A percentile compares a stretch with the other conserved stretches of the same genome.
Evolutionary conservation across 305 asterid species (phyloP).

Genomic region (Solanum hybrid): DNA sequence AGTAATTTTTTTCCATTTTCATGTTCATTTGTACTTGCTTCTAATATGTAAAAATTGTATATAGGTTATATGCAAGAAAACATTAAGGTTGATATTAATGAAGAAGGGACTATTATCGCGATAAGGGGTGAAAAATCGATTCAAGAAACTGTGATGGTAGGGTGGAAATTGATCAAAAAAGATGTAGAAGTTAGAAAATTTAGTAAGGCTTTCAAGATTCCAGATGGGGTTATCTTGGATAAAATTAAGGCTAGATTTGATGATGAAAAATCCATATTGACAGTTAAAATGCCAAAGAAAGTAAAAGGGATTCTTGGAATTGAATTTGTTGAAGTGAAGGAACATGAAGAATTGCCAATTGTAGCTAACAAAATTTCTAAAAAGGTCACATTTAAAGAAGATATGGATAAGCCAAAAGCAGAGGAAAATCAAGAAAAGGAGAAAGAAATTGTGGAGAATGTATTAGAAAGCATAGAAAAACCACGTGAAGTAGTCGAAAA

Average conservation of each 20-base stretch:
- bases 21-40: not conserved
- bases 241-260: constrained; percentile 49
- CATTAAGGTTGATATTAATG: constrained; percentile 63
- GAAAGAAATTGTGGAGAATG: not conserved
- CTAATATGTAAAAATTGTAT: not conserved
- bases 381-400: constrained; percentile 7
- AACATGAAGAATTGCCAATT: constrained; percentile 24
- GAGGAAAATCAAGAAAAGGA: not conserved
- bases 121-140: constrained; percentile 49
- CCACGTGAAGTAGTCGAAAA: not conserved
- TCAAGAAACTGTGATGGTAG: constrained; percentile 49
- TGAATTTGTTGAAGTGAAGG: constrained; percentile 47
- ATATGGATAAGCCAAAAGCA: not conserved
- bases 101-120: constrained; percentile 47
- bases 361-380: constrained; percentile 18
- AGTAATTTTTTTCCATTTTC: not conserved
- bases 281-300: constrained; percentile 63
- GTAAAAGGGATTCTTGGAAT: constrained; percentile 47
- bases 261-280: constrained; percentile 44
- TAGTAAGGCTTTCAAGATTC: constrained; percentile 64
- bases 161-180: constrained; percentile 46
- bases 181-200: constrained; percentile 39
- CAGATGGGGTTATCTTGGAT: constrained; percentile 59
- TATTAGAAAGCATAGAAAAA: not conserved
- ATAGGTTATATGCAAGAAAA: constrained; percentile 46